Percentiles rank a stretch among this genome's conserved stretches.
Evolutionary conservation across 1,284 basidiomycete genomes (phyloP).

Genomic region (Sporisorium iseilematis-ciliati): DNA sequence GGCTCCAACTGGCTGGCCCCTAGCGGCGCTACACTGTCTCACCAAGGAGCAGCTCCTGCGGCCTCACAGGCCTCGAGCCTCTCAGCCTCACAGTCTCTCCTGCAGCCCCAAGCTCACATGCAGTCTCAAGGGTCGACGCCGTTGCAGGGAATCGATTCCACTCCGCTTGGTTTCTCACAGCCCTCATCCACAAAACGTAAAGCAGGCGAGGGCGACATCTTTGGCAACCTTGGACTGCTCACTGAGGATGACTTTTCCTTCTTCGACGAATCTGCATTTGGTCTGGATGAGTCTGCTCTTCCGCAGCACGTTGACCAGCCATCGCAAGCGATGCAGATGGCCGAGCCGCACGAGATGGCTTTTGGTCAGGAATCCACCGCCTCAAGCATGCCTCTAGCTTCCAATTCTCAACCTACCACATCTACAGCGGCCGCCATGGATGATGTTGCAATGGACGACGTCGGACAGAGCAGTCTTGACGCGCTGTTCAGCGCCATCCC

Average conservation of each 20-base stretch:
- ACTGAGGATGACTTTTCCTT: slow-evolving; percentile 67
- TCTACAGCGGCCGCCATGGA: slow-evolving; percentile 9
- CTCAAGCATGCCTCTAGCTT: neutral
- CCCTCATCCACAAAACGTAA: slow-evolving; percentile 28
- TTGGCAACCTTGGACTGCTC: slow-evolving; percentile 50
- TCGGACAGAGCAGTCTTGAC: slow-evolving; percentile 38
- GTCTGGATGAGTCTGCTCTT: slow-evolving; percentile 12
- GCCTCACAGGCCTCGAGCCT: slow-evolving; percentile 1
- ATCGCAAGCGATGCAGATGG: neutral
- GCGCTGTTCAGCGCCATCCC: slow-evolving; percentile 43
- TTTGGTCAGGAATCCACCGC: slow-evolving; percentile 3
- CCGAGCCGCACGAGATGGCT: neutral
- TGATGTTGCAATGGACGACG: slow-evolving; percentile 38
- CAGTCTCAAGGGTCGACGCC: slow-evolving; percentile 22
- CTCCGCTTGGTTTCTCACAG: slow-evolving; percentile 20
- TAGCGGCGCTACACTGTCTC: slow-evolving; percentile 1
- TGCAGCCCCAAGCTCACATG: slow-evolving; percentile 19
- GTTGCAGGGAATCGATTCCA: slow-evolving; percentile 5
- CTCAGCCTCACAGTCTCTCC: slow-evolving; percentile 6
- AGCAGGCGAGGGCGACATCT: slow-evolving; percentile 43
- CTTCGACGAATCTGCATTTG: slow-evolving; percentile 61
- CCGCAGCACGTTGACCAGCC: slow-evolving; percentile 8
- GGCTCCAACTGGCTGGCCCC: slow-evolving; percentile 20
- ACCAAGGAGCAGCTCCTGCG: neutral
- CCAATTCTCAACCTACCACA: slow-evolving; percentile 5